Conservation (phyloP, 495 filamentous ascomycete genomes). For the Hypoxylon fuscum region DNA sequence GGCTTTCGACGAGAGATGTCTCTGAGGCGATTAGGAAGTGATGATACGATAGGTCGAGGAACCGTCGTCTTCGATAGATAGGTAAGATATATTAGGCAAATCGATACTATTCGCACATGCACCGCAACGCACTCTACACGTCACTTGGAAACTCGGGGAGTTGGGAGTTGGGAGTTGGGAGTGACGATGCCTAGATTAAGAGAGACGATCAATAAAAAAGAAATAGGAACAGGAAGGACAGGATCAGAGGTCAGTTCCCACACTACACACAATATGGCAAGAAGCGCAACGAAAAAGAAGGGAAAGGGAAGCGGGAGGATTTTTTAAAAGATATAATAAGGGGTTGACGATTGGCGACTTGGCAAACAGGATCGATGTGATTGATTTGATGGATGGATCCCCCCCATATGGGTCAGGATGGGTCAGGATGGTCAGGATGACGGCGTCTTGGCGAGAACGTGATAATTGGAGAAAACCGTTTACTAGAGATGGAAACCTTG, state of each 20-base stretch:
- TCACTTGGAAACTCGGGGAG: too few species aligned
- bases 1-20: slow-evolving; percentile 5
- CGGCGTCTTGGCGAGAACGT: slow-evolving; percentile 41
- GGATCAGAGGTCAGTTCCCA: slow-evolving; percentile 39
- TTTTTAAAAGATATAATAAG: slow-evolving; percentile 34
- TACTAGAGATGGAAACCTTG: too few species aligned
- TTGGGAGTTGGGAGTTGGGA: neutral
- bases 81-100: slow-evolving; percentile 22
- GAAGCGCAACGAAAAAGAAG: slow-evolving; percentile 20
- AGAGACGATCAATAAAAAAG: slow-evolving; percentile 6
- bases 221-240: slow-evolving; percentile 29
- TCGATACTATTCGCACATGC: slow-evolving; percentile 30
- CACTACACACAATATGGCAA: slow-evolving; percentile 24
- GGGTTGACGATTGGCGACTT: slow-evolving; percentile 33
- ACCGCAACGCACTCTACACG: neutral
- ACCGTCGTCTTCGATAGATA: neutral
- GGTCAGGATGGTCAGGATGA: slow-evolving; percentile 18
- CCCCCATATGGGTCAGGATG: slow-evolving; percentile 19
- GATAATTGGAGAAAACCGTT: slow-evolving; percentile 13
- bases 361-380: slow-evolving; percentile 33
- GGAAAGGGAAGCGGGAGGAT: slow-evolving; percentile 24
- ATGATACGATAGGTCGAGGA: slow-evolving; percentile 11
- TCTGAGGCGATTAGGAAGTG: slow-evolving; percentile 11
- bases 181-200: slow-evolving; percentile 1
- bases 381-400: slow-evolving; percentile 31